These are phyloP conservation scores for Herpotrichia juniperi DNA, from an alignment of 2,329 filamentous ascomycete species.

Conservation along the genomic window DNA sequence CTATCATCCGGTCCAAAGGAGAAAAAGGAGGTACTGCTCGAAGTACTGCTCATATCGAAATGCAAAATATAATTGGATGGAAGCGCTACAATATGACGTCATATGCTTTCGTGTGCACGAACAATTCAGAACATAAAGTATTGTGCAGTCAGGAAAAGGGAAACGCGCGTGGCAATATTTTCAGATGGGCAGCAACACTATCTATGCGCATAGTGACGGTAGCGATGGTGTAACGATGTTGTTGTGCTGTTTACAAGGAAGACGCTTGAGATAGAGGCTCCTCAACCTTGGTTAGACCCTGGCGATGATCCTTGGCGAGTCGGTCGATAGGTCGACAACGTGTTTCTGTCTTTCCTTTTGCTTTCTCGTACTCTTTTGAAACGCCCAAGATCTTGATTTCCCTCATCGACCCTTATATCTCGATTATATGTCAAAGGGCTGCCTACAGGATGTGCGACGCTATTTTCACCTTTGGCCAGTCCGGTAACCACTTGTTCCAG, in stretches of 20 bases:
- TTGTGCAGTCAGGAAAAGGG: neutral
- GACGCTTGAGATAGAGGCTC: neutral
- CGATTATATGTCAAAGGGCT: neutral
- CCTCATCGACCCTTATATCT: neutral
- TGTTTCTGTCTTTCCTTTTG: neutral
- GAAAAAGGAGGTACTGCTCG: constrained; percentile 36
- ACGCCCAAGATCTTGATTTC: neutral
- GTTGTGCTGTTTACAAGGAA: constrained; percentile 3
- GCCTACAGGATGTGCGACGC: constrained; percentile 36
- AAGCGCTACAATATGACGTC: constrained; percentile 29
- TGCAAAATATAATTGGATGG: constrained; percentile 27
- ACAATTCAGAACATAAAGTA: neutral
- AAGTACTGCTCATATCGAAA: constrained; percentile 31
- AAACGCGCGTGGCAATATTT: neutral
- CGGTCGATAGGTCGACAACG: neutral
- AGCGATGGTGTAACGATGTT: constrained; percentile 3
- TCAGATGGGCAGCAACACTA: too few relatives aligned
- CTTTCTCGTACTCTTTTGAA: neutral
- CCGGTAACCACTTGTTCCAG: constrained; percentile 42
- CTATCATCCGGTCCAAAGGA: constrained; percentile 41
- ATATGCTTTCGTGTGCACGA: constrained; percentile 5
- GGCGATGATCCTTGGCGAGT: constrained; percentile 23
- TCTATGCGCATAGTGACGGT: neutral
- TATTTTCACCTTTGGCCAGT: constrained; percentile 41
- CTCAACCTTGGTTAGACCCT: constrained; percentile 34